Evolutionary conservation across 257 asterid genomes (phyloP), one percentile per base, ranked within the genome.

Genomic region (Capsicum pubescens): DNA sequence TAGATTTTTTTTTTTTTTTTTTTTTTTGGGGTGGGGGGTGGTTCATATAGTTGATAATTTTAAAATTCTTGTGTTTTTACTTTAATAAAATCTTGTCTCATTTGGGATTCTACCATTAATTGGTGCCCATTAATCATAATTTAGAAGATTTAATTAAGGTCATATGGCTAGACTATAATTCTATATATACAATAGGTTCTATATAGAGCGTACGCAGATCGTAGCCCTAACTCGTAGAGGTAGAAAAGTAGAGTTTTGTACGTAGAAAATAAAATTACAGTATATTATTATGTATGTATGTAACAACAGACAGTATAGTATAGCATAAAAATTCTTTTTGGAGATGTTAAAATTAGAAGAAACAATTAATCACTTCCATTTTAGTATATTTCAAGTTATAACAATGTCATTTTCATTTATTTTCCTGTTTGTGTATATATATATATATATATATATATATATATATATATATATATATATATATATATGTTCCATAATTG

Each of bases 91-190:
- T 39, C 54, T 39, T 68, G 21, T 68, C 13, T 68, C 26, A 76
- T 21, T n/a, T 48, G 59, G 44, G 80, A 72, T 72, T 46, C n/a
- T 46, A 2, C 32, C 21, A n/a, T n/a, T 84, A 83, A 79, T 60
- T 83, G 58, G 71, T 70, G 85, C 11, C 85, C 80, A 79, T 76
- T 87, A 36, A 59, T 69, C 79, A 64, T 87, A 70, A 80, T 85
- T 21, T 83, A 19, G 44, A 56, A n/a, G n/a, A 71, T 46, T 72
- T 46, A 72, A 36, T 68, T 15, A 39, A 44, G 36, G 17, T 44
- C 2, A 71, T 16, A 16, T 56, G 57, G n/a, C 10, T 46, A 46
- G 58, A 54, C 16, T 21, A 10, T 1, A 12, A 55, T 63, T 21
- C 2, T 63, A 16, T 26, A 11, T 7, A 57, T 46, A 26, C 32